Conservation (phyloP, 2,329 filamentous ascomycete species). For the Emergomyces pasteurianus region DNA sequence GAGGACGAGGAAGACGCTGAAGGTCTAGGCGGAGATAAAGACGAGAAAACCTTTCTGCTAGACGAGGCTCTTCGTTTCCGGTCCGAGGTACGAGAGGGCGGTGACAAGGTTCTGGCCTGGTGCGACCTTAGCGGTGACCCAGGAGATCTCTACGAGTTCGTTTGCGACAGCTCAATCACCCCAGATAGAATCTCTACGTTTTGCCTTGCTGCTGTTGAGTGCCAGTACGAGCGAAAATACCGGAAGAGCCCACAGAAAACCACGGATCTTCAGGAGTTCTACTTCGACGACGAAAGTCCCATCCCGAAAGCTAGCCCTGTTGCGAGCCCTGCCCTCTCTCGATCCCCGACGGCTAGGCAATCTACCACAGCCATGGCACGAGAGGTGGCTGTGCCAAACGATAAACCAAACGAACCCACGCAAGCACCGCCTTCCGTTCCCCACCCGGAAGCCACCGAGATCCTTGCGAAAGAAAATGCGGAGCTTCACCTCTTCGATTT, state of each 20-base stretch:
- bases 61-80: conserved; percentile 84
- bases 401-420: conserved; percentile 38
- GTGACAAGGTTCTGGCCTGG: conserved; percentile 85
- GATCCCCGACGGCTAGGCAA: conserved; percentile 27
- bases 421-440: conserved; percentile 47
- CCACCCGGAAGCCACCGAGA: conserved; percentile 58
- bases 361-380: conserved; percentile 34
- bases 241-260: conserved; percentile 67
- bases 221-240: conserved; percentile 96
- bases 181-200: conserved; percentile 66
- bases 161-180: conserved; percentile 67
- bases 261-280: conserved; percentile 71
- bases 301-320: conserved; percentile 50
- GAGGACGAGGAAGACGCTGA: conserved; percentile 72
- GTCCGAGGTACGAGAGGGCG: conserved; percentile 65
- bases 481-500: conserved; percentile 95
- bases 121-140: conserved; percentile 85
- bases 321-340: conserved; percentile 34
- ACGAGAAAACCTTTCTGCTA: conserved; percentile 96
- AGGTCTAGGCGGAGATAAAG: conserved; percentile 62
- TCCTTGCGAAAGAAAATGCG: conserved; percentile 61
- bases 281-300: conserved; percentile 53
- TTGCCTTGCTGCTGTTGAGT: conserved; percentile 71
- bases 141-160: conserved; percentile 95
- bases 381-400: conserved; percentile 26